Evolutionary conservation across 768 basidiomycete species (phyloP).

Genomic region (Pisolithus tinctorius): DNA sequence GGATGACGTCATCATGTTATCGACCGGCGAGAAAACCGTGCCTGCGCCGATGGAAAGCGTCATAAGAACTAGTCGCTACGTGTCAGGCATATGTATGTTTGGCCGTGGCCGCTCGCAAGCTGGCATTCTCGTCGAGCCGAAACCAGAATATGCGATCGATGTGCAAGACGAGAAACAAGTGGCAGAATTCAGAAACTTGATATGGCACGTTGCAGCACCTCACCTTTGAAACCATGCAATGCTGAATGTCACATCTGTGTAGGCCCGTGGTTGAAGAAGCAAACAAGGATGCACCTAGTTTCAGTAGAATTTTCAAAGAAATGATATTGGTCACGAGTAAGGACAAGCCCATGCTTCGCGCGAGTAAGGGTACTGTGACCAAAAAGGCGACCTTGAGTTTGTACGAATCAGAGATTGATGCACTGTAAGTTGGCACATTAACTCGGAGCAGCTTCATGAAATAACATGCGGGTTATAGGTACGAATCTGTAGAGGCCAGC

Average conservation of each 20-base stretch:
- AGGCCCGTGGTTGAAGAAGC: conserved; percentile 38
- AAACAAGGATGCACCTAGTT: conserved; percentile 33
- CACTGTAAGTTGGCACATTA: conserved; percentile 25
- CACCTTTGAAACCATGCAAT: neutral
- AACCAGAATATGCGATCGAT: conserved; percentile 28
- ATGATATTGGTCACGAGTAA: conserved; percentile 41
- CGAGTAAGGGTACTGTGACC: conserved; percentile 41
- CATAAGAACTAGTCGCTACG: conserved; percentile 11
- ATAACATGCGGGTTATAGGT: conserved; percentile 13
- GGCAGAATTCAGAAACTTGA: conserved; percentile 27
- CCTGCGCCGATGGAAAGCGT: conserved; percentile 29
- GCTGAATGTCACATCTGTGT: neutral
- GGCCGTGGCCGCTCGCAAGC: conserved; percentile 26
- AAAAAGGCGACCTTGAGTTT: conserved; percentile 32
- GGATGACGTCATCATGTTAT: conserved; percentile 28
- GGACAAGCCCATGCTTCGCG: conserved; percentile 37
- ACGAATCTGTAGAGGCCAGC: conserved; percentile 21
- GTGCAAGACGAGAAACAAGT: conserved; percentile 20
- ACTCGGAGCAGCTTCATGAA: neutral
- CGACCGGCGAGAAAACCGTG: conserved; percentile 28
- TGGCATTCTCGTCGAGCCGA: conserved; percentile 28
- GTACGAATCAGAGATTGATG: conserved; percentile 42
- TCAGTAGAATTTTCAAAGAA: conserved; percentile 43
- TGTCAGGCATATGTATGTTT: conserved; percentile 34
- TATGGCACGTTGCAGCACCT: conserved; percentile 27